Conservation (phyloP, 257 asterid genomes). For the Ilex asprella region DNA sequence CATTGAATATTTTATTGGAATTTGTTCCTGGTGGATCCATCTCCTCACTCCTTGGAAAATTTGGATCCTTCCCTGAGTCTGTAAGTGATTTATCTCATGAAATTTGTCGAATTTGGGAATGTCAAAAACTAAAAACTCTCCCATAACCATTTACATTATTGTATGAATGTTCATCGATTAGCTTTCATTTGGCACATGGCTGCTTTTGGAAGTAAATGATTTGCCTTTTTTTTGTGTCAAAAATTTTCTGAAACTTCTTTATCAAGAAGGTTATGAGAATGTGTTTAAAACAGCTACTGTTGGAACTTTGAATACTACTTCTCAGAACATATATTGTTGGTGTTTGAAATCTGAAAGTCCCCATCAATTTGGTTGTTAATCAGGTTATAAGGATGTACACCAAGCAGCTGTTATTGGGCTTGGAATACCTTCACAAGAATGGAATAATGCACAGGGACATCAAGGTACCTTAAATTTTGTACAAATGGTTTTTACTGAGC, state of each 20-base stretch:
- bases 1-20: constrained; percentile 84
- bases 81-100: constrained; percentile 41
- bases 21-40: constrained; percentile 99
- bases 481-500: constrained; percentile 2
- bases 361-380: constrained; percentile 16
- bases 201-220: background rate
- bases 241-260: constrained; percentile 4
- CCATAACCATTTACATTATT: background rate
- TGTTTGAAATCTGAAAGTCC: constrained; percentile 10
- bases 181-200: background rate
- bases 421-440: constrained; percentile 91
- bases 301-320: constrained; percentile 6
- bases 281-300: constrained; percentile 7
- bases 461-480: constrained; percentile 46
- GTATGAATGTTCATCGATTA: background rate
- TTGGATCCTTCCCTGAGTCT: constrained; percentile 96
- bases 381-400: constrained; percentile 98
- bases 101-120: background rate
- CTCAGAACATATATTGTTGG: constrained; percentile 1
- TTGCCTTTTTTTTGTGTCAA: background rate
- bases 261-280: constrained; percentile 8
- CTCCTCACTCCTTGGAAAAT: constrained; percentile 91
- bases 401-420: constrained; percentile 78
- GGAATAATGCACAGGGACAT: constrained; percentile 98
- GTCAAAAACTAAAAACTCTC: background rate